Evolutionary conservation across 2,329 filamentous ascomycete species (phyloP), one percentile per base, ranked within the genome.

Genomic region (Arthroderma sp.): DNA sequence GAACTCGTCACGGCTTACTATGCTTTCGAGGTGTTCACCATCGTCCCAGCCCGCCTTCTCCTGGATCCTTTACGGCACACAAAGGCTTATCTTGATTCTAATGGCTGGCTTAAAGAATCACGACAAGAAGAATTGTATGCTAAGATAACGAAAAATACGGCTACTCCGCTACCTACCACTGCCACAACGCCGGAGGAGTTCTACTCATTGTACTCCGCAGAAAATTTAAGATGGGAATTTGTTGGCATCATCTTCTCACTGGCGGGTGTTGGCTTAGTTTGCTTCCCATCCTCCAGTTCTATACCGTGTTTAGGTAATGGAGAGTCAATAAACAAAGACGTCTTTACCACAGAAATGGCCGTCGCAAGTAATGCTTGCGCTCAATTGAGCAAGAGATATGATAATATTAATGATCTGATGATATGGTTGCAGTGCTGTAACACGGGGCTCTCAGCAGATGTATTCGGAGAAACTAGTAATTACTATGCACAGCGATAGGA

Each of bases 31-130:
- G 22, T 41, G 9, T 43, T 49, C 32, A 42, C 40, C 11, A 31
- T 49, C 29, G 22, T 68, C 28, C 56, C 65, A 2, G 55, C 57
- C 1, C 58, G 60, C 29, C 50, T 68, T 1, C 52, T 63, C 4
- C 47, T 64, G 4, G 57, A 62, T 33, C 54, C 58, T 4, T 53
- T 68, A 36, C 54, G 29, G 36, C 51, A 44, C 41, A 40, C 58
- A 6, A 45, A 43, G 15, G 36, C 37, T n/a, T 48, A 50, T 28
- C 43, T 52, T 33, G 44, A 49, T 8, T 31, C 40, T 41, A 38
- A 41, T 22, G 40, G 45, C 7, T 40, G 34, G 36, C 29, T 44
- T 36, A 42, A 39, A n/a, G 50, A 51, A 7, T 45, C 33, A 38
- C 29, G 45, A 31, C 31, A 47, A 41, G 30, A 52, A n/a, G 48